Conservation (phyloP, 352 stramenopile genomes). For the Phytophthora pini region DNA sequence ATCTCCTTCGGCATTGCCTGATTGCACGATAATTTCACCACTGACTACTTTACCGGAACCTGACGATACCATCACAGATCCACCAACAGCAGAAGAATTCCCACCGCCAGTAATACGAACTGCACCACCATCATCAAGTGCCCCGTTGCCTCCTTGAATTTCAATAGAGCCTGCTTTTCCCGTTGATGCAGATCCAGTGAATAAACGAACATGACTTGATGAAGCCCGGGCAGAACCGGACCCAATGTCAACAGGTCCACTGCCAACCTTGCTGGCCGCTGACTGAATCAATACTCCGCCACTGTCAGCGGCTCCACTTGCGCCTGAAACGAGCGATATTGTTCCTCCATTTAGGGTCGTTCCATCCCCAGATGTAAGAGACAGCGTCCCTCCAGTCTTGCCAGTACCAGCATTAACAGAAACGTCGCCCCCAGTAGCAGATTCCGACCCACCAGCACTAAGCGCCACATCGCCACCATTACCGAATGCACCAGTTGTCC, state of each 20-base stretch:
- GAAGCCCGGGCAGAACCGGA: conserved; percentile 31
- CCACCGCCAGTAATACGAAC: conserved; percentile 26
- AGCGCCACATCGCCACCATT: conserved; percentile 34
- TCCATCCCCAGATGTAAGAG: conserved; percentile 34
- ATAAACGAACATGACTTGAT: conserved; percentile 39
- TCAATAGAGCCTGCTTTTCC: conserved; percentile 41
- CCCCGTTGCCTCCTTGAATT: conserved; percentile 35
- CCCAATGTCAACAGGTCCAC: conserved; percentile 38
- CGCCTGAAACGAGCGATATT: conserved; percentile 30
- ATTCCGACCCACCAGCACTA: conserved; percentile 27
- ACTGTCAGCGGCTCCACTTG: conserved; percentile 30
- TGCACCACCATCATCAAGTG: conserved; percentile 17
- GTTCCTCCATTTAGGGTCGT: conserved; percentile 32
- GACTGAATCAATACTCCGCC: conserved; percentile 35
- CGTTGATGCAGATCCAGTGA: conserved; percentile 28
- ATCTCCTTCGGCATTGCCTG: conserved; percentile 25
- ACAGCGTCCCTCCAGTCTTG: conserved; percentile 27
- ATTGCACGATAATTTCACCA: conserved; percentile 29
- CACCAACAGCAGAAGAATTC: conserved; percentile 27
- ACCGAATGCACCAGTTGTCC: conserved; percentile 26
- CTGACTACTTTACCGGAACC: conserved; percentile 22
- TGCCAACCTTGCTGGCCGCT: conserved; percentile 27
- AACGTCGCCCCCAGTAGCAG: conserved; percentile 22
- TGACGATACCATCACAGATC: conserved; percentile 28
- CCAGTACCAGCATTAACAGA: conserved; percentile 29